These are phyloP conservation scores for Fagus crenata DNA, from an alignment of 306 rosid genomes.

Conservation along the genomic window DNA sequence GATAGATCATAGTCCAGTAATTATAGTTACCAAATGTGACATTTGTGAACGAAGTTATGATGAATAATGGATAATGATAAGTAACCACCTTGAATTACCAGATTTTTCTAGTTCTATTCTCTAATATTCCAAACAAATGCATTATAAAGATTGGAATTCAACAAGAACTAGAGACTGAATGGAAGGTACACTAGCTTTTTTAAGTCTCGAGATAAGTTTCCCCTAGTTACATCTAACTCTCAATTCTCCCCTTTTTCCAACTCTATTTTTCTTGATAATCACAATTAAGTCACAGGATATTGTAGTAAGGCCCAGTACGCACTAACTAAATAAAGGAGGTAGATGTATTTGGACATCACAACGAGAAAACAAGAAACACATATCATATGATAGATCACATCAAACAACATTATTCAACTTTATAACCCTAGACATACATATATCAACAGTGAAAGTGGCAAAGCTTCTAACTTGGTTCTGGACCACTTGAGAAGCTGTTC, in stretches of 20 bases:
- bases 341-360: background rate
- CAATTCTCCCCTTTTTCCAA: background rate
- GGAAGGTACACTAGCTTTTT: background rate
- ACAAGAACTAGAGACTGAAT: background rate
- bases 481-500: conserved; percentile 97
- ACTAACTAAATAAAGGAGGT: background rate
- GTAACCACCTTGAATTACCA: background rate
- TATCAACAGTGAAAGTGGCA: conserved; percentile 57
- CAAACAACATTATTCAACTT: conserved; percentile 36
- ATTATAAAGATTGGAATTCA: background rate
- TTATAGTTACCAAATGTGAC: background rate
- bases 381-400: conserved; percentile 23
- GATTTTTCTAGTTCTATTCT: background rate
- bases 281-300: background rate
- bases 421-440: conserved; percentile 64
- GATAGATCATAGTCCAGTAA: background rate
- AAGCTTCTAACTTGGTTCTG: conserved; percentile 97
- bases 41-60: background rate
- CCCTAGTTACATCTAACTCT: background rate
- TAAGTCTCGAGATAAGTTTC: background rate
- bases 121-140: background rate
- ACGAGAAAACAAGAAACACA: background rate
- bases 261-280: background rate
- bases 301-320: background rate
- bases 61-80: background rate